Conservation (phyloP, 345 rosid genomes). For the Melaleuca quinquenervia region DNA sequence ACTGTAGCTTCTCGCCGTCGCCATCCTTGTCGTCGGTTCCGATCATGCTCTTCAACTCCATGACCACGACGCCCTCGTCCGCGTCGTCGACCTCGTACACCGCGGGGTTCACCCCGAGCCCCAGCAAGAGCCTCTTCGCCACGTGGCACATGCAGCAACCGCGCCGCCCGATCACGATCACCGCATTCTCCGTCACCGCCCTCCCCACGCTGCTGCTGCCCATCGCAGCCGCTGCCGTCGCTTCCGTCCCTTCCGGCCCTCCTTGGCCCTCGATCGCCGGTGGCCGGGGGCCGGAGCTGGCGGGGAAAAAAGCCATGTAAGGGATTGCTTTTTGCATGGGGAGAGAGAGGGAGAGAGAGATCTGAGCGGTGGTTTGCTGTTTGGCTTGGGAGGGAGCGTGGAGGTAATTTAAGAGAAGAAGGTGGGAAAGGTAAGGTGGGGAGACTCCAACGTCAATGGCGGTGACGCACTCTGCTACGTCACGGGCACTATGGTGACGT, state of each 20-base stretch:
- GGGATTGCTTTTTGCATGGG: slow-evolving; percentile 59
- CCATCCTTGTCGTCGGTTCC: background rate
- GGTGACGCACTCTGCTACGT: slow-evolving; percentile 42
- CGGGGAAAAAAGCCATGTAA: slow-evolving; percentile 14
- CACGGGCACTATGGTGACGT: slow-evolving; percentile 33
- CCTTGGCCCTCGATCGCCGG: background rate
- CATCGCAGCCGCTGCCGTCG: background rate
- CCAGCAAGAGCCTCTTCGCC: slow-evolving; percentile 49
- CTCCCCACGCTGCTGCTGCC: background rate
- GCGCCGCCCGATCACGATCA: background rate
- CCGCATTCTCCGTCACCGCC: slow-evolving; percentile 3
- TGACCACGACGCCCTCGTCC: slow-evolving; percentile 29
- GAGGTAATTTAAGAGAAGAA: background rate
- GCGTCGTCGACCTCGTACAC: slow-evolving; percentile 49
- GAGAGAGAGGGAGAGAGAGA: background rate
- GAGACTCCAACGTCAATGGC: slow-evolving; percentile 40
- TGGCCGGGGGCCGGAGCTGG: slow-evolving; percentile 4
- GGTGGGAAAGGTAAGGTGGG: too few relatives aligned
- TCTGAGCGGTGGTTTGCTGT: background rate
- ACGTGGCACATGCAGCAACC: slow-evolving; percentile 19
- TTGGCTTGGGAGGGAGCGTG: background rate
- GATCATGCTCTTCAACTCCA: slow-evolving; percentile 14
- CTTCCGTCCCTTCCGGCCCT: background rate
- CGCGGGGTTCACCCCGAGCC: slow-evolving; percentile 69
- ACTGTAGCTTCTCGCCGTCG: slow-evolving; percentile 10